Conservation (phyloP, 371 early-diverging fungal species). For the Cokeromyces recurvatus region DNA sequence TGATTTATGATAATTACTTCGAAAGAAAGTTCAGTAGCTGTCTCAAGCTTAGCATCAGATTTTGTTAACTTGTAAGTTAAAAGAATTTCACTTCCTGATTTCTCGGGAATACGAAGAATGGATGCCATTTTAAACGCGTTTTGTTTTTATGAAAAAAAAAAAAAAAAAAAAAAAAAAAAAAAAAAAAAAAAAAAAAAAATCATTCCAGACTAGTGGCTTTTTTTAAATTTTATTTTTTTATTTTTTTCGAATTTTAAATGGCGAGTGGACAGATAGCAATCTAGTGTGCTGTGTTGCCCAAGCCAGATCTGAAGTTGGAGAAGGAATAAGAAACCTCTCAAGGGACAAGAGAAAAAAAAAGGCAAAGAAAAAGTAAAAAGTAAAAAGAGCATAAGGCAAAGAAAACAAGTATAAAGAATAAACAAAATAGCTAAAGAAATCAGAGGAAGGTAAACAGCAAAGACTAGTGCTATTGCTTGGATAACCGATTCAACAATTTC, state of each 20-base stretch:
- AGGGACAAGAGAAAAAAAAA: slow-evolving; percentile 68
- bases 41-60: slow-evolving; percentile 22
- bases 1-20: slow-evolving; percentile 18
- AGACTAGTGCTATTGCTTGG: too few relatives aligned
- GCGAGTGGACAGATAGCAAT: too few relatives aligned
- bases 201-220: not conserved
- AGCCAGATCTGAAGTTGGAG: slow-evolving; percentile 48
- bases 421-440: too few relatives aligned
- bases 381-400: too few relatives aligned
- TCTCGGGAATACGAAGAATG: slow-evolving; percentile 34
- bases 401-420: too few relatives aligned
- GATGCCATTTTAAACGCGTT: slow-evolving; percentile 31
- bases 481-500: too few relatives aligned
- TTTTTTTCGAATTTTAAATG: too few relatives aligned
- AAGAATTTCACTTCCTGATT: slow-evolving; percentile 27
- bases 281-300: too few relatives aligned
- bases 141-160: too few relatives aligned
- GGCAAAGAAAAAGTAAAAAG: too few relatives aligned
- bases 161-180: not conserved
- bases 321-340: slow-evolving; percentile 65
- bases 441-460: too few relatives aligned
- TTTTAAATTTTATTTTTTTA: too few relatives aligned
- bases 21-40: slow-evolving; percentile 20
- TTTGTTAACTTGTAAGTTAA: slow-evolving; percentile 31
- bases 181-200: not conserved